Evolutionary conservation across 2,329 filamentous ascomycete species (phyloP), one percentile per base, ranked within the genome.

Genomic region (Trichoderma asperellum): DNA sequence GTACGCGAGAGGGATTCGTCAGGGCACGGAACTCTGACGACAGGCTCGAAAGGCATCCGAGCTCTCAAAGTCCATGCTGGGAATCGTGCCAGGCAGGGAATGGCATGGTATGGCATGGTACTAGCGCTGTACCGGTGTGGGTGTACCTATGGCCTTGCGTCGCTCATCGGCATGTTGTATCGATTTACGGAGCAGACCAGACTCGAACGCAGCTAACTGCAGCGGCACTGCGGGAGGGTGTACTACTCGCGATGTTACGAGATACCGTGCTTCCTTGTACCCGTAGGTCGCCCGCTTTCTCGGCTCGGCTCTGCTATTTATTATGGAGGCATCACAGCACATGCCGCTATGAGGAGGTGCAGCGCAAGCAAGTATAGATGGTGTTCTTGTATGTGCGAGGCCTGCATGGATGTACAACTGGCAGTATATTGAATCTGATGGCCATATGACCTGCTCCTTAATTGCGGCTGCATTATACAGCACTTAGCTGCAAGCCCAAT

Each of bases 131-230:
- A 32, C 53, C 14, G 27, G 53, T 29, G 27, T 32, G 27, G 14
- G 27, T n/a, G 27, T 40, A 60, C 57, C 21, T 43, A 21, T 16
- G n/a, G 27, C 58, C 58, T 37, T 34, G 49, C 49, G 24, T 56
- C 29, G 61, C 52, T 29, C 62, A 57, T 57, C 62, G 62, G 62
- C 52, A 65, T 57, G 62, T 57, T 65, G 62, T 65, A 57, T 57
- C 62, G 62, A 65, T 65, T 57, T 12, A n/a, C 27, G 40, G 40
- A 43, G 40, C 59, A 49, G 53, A 8, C 47, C 7, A 55, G 11
- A 43, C 18, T 49, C 60, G 29, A 29, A n/a, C n/a, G 32, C 32
- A 32, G 32, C 59, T 34, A 63, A n/a, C 47, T 4, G 21, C 61
- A 47, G 35, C 61, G 61, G 62, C 52, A 65, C 27, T 65, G 35